Conservation (phyloP, 371 early-diverging fungal genomes). For the Circinella umbellata region DNA sequence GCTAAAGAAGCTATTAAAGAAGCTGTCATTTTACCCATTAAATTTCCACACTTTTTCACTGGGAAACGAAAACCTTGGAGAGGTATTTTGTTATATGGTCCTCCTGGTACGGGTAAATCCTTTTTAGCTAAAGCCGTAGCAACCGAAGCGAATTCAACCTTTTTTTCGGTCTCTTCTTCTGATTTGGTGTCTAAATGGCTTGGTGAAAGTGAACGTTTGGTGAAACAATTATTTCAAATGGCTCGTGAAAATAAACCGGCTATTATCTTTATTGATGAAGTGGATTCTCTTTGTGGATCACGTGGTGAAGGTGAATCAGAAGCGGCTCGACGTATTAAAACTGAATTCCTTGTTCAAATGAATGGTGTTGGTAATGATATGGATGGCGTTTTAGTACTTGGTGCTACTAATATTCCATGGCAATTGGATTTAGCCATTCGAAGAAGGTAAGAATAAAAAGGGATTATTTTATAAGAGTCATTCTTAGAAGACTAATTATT, state of each 20-base stretch:
- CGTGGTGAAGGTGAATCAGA: conserved; percentile 97
- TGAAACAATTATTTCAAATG: conserved; percentile 93
- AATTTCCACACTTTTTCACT: conserved; percentile 96
- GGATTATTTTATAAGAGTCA: too few species aligned
- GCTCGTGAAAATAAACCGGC: conserved; percentile 93
- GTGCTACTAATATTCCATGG: conserved; percentile 98
- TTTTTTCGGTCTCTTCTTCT: conserved; percentile 94
- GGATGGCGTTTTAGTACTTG: conserved; percentile 92
- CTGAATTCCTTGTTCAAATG: conserved; percentile 97
- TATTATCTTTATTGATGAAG: conserved; percentile 98
- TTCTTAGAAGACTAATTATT: too few species aligned
- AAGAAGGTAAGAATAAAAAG: conserved; percentile 61
- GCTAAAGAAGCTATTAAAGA: conserved; percentile 99
- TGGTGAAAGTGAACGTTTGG: conserved; percentile 94
- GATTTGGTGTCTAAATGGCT: conserved; percentile 98
- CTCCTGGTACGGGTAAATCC: conserved; percentile 99
- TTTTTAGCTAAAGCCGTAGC: conserved; percentile 98
- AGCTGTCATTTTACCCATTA: conserved; percentile 97
- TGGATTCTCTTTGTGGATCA: conserved; percentile 95
- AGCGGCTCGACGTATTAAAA: conserved; percentile 90
- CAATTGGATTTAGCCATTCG: conserved; percentile 93
- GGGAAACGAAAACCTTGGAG: conserved; percentile 95
- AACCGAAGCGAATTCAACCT: conserved; percentile 94
- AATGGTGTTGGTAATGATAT: conserved; percentile 97
- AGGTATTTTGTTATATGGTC: conserved; percentile 98